These are phyloP conservation scores for Acanthamoeba healyi DNA, from an alignment of 208 protist species.

Conservation along the genomic window DNA sequence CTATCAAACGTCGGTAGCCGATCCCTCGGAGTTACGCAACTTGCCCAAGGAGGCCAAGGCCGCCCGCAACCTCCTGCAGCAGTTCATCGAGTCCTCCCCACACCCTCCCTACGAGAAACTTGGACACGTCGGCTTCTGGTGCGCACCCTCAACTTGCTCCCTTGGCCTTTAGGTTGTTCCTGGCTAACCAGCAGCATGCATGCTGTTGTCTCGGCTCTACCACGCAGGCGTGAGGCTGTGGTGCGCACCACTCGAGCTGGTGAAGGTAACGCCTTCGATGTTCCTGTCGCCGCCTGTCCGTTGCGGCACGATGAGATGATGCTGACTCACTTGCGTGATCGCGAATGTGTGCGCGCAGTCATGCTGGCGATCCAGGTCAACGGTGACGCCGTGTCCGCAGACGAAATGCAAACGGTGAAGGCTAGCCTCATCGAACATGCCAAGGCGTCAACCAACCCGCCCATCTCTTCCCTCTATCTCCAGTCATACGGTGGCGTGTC, in stretches of 20 bases:
- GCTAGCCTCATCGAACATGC: not conserved
- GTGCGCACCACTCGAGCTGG: constrained; percentile 9
- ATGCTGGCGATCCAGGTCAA: constrained; percentile 2
- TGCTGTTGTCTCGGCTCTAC: too few relatives aligned
- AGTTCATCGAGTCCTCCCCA: constrained; percentile 24
- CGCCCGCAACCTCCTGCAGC: constrained; percentile 20
- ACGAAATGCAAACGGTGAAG: not conserved
- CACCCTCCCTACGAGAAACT: constrained; percentile 53
- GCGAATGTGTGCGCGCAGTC: not conserved
- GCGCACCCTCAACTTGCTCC: not conserved
- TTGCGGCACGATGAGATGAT: too few relatives aligned
- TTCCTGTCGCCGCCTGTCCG: too few relatives aligned
- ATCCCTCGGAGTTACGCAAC: constrained; percentile 53
- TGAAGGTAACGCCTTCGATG: not conserved
- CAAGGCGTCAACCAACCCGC: not conserved
- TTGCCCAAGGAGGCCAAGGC: constrained; percentile 47
- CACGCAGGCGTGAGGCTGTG: not conserved
- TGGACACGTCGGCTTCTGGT: constrained; percentile 64
- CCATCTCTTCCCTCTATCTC: constrained; percentile 9
- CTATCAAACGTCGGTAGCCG: constrained; percentile 3
- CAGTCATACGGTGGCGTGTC: constrained; percentile 20
- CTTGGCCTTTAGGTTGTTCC: not conserved
- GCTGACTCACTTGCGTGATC: not conserved
- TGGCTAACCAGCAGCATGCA: not conserved
- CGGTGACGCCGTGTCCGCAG: not conserved